Percentiles rank a stretch among this genome's conserved stretches.
Evolutionary conservation across 2,329 filamentous ascomycete species (phyloP).

Genomic region (Ceratocystis alfenasii): DNA sequence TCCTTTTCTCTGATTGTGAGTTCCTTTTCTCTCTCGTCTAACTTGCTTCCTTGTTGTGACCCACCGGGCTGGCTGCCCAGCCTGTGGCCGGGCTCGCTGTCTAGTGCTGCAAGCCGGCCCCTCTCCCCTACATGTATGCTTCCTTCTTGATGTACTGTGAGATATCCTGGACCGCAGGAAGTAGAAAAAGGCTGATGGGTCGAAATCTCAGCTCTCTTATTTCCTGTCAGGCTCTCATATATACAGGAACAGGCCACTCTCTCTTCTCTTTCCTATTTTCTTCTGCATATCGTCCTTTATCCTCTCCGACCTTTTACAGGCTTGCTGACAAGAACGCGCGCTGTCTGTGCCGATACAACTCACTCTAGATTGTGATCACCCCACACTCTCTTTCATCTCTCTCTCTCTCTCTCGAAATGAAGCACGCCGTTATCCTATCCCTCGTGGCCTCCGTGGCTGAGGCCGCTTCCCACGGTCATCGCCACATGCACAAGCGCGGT

Average conservation of each 20-base stretch:
- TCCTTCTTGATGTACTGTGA: neutral
- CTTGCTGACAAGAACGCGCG: constrained; percentile 7
- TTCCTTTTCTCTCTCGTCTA: neutral
- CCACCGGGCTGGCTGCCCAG: neutral
- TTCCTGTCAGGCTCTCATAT: neutral
- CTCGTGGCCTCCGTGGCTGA: constrained; percentile 20
- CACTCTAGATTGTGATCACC: neutral
- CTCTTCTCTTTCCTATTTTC: neutral
- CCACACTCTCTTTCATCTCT: neutral
- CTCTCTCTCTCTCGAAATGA: constrained; percentile 16
- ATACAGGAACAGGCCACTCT: neutral
- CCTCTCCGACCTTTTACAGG: neutral
- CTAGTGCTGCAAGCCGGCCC: neutral
- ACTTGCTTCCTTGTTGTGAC: neutral
- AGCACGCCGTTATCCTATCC: constrained; percentile 21
- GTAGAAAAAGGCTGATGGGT: neutral
- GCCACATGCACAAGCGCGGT: constrained; percentile 20
- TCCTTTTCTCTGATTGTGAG: neutral
- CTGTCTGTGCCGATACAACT: neutral
- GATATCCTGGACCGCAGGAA: neutral
- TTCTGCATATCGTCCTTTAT: neutral
- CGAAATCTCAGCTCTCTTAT: neutral
- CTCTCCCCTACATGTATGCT: neutral
- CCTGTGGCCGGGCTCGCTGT: neutral
- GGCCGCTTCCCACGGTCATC: constrained; percentile 21